These are phyloP conservation scores for Ochromonas danica DNA, from an alignment of 108 stramenopile genomes.

Conservation along the genomic window DNA sequence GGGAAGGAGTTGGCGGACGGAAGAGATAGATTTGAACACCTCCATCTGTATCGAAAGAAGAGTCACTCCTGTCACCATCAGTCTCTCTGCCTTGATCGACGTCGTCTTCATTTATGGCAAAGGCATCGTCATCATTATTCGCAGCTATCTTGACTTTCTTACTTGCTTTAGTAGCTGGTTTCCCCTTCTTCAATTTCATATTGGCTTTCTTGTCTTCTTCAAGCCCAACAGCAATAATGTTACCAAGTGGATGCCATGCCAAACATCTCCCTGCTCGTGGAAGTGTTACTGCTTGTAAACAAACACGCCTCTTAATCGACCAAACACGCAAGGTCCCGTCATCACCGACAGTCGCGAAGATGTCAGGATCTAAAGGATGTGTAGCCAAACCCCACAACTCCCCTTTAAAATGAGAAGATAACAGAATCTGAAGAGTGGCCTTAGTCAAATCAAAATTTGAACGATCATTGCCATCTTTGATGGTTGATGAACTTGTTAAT, in stretches of 20 bases:
- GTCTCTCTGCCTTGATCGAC: not conserved
- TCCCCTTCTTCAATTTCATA: not conserved
- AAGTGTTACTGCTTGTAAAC: not conserved
- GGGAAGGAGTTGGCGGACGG: no score
- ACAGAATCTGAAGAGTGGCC: not conserved
- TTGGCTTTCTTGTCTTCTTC: not conserved
- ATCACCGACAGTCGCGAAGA: conserved; percentile 64
- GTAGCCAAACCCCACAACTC: conserved; percentile 58
- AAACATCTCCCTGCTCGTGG: conserved; percentile 46
- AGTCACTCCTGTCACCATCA: not conserved
- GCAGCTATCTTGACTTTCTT: not conserved
- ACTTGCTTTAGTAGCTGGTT: not conserved
- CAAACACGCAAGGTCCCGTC: conserved; percentile 63
- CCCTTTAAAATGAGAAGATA: conserved; percentile 51
- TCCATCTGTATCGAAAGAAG: not conserved
- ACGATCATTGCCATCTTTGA: not conserved
- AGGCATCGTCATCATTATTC: not conserved
- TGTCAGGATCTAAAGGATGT: conserved; percentile 53
- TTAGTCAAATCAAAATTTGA: not conserved
- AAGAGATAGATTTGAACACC: not conserved
- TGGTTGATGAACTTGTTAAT: not conserved
- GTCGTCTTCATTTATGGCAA: no score
- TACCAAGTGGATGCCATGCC: conserved; percentile 47
- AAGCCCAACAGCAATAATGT: conserved; percentile 62
- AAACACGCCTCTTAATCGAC: conserved; percentile 53